These are phyloP conservation scores for Pseudopyricularia javanii DNA, from an alignment of 2,329 filamentous ascomycete genomes.

Conservation along the genomic window DNA sequence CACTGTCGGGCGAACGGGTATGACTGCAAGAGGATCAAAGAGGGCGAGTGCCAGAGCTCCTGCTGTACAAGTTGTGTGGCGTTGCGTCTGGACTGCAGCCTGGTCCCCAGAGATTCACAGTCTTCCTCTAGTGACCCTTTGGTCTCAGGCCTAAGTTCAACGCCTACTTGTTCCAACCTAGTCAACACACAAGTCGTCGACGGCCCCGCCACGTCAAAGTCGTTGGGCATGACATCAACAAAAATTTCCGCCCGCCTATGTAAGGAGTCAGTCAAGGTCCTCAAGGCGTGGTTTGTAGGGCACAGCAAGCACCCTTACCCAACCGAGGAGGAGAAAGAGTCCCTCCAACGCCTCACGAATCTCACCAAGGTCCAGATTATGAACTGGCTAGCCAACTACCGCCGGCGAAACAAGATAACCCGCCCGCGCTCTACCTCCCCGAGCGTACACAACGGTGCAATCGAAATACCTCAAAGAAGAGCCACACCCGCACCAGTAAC, in stretches of 20 bases:
- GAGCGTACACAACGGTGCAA: constrained; percentile 48
- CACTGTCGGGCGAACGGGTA: constrained; percentile 40
- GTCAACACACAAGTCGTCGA: too few relatives aligned
- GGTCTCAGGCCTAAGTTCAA: background rate
- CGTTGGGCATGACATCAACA: constrained; percentile 17
- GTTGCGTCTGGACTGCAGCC: constrained; percentile 44
- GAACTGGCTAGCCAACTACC: constrained; percentile 87
- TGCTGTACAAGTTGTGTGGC: constrained; percentile 53
- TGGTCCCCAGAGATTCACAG: constrained; percentile 20
- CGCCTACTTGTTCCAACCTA: background rate
- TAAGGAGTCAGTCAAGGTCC: constrained; percentile 62
- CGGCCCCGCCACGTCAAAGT: background rate
- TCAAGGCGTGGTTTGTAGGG: constrained; percentile 75
- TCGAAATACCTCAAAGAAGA: constrained; percentile 59
- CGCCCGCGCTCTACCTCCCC: constrained; percentile 58
- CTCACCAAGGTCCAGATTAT: constrained; percentile 74
- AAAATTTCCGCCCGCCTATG: constrained; percentile 70
- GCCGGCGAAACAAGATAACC: constrained; percentile 68
- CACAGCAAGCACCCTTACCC: constrained; percentile 80
- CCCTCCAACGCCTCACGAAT: constrained; percentile 65
- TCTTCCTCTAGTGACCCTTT: background rate
- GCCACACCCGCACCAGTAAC: constrained; percentile 34
- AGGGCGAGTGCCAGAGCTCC: constrained; percentile 46
- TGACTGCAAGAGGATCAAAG: constrained; percentile 47
- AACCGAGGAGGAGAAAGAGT: constrained; percentile 74